Evolutionary conservation across 106 monocot species (phyloP).

Genomic region (Dendrobium chrysotoxum): DNA sequence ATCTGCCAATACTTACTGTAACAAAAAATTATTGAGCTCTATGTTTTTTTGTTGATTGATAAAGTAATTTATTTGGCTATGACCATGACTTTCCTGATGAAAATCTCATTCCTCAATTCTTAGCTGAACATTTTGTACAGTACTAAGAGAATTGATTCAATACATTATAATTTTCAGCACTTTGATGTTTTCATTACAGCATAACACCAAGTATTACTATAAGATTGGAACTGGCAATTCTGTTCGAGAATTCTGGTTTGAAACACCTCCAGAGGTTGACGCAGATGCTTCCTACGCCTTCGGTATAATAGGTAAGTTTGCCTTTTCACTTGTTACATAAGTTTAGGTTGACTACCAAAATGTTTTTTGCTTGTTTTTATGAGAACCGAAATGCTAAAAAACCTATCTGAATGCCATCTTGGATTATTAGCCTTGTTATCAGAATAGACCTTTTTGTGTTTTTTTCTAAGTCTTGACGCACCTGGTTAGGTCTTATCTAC

Average conservation of each 20-base stretch:
- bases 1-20: neutral
- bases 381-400: neutral
- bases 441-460: neutral
- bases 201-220: slow-evolving; percentile 83
- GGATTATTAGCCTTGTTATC: neutral
- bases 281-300: slow-evolving; percentile 81
- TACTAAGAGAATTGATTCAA: neutral
- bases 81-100: neutral
- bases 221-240: slow-evolving; percentile 68
- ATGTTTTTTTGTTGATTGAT: slow-evolving; percentile 1
- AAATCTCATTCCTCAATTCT: neutral
- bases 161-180: neutral
- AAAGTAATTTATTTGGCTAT: neutral
- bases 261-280: slow-evolving; percentile 70
- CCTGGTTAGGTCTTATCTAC: too few relatives aligned
- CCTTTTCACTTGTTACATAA: neutral
- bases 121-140: neutral
- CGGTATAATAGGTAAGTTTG: slow-evolving; percentile 81
- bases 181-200: slow-evolving; percentile 29
- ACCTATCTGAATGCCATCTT: neutral
- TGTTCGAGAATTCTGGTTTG: slow-evolving; percentile 82
- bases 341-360: neutral
- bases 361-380: neutral
- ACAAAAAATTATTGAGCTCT: neutral
- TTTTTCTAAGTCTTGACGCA: neutral